Conservation (phyloP, 1,284 basidiomycete genomes). For the Phellopilus nigrolimitatus region DNA sequence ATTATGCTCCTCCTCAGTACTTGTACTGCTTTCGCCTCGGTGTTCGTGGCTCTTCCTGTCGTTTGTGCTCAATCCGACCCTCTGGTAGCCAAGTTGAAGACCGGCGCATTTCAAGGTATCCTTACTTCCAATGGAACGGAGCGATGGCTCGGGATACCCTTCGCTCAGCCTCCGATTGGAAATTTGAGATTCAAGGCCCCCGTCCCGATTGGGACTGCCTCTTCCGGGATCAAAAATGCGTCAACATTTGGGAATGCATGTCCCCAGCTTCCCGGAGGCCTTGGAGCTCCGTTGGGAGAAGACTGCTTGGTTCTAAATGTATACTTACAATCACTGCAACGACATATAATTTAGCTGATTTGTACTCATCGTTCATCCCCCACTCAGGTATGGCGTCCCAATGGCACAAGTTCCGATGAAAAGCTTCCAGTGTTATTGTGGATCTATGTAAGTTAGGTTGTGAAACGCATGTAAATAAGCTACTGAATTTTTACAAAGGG, state of each 20-base stretch:
- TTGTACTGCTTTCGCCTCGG: background rate
- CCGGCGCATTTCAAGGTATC: conserved; percentile 21
- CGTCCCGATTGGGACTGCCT: conserved; percentile 38
- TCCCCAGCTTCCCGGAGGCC: conserved; percentile 40
- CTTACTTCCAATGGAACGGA: conserved; percentile 39
- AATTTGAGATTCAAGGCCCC: conserved; percentile 56
- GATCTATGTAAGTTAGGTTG: conserved; percentile 41
- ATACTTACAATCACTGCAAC: conserved; percentile 22
- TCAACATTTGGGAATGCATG: conserved; percentile 53
- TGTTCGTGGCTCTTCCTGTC: background rate
- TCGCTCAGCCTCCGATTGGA: conserved; percentile 54
- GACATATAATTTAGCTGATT: no score
- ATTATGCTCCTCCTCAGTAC: background rate
- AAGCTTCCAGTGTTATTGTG: conserved; percentile 47
- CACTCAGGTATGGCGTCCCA: conserved; percentile 31
- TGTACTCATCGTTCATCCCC: background rate
- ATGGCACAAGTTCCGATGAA: conserved; percentile 30
- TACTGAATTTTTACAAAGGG: conserved; percentile 34
- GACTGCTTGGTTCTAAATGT: conserved; percentile 56
- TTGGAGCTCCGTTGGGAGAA: conserved; percentile 48
- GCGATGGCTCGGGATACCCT: conserved; percentile 61
- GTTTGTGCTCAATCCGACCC: background rate
- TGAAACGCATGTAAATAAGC: background rate
- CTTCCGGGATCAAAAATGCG: conserved; percentile 36
- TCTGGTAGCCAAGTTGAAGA: conserved; percentile 16